phyloP scores from a whole-genome alignment of 768 basidiomycete genomes.

The Obba rivulosa region DNA sequence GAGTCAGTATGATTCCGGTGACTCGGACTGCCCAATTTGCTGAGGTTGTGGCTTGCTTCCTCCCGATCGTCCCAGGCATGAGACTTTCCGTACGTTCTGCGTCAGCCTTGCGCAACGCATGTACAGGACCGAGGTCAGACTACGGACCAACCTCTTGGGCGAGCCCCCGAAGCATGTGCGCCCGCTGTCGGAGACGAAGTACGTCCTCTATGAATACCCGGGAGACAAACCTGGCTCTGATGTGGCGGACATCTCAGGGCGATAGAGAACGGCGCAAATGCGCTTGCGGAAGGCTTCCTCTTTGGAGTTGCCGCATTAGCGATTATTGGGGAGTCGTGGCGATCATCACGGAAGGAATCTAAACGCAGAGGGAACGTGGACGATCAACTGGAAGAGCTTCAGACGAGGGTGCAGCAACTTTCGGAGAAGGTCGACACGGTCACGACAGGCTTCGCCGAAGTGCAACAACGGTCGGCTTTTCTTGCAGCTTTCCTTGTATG shows the following conservation, averaged over 20 bases:
- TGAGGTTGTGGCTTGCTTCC: not conserved
- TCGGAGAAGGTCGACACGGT: constrained; percentile 37
- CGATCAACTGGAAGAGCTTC: constrained; percentile 61
- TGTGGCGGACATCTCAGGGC: constrained; percentile 40
- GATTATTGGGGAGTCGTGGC: constrained; percentile 75
- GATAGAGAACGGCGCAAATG: constrained; percentile 82
- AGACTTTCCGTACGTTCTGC: constrained; percentile 64
- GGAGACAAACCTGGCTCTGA: not conserved
- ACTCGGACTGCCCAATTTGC: not conserved
- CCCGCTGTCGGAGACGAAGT: constrained; percentile 75
- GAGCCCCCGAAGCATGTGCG: constrained; percentile 68
- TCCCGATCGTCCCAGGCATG: constrained; percentile 44
- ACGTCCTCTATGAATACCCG: constrained; percentile 16
- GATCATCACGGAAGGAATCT: constrained; percentile 60
- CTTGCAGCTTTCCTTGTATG: not conserved
- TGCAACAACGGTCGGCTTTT: constrained; percentile 38
- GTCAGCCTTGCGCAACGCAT: constrained; percentile 70
- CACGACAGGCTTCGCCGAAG: constrained; percentile 38
- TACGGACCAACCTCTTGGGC: constrained; percentile 73
- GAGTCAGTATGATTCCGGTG: constrained; percentile 41
- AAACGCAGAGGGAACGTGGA: constrained; percentile 71
- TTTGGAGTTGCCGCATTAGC: constrained; percentile 70
- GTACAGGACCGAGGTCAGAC: constrained; percentile 66
- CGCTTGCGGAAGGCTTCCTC: constrained; percentile 80
- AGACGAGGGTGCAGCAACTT: constrained; percentile 40